These are phyloP conservation scores for Casuarina glauca DNA, from an alignment of 306 rosid genomes.

Conservation along the genomic window DNA sequence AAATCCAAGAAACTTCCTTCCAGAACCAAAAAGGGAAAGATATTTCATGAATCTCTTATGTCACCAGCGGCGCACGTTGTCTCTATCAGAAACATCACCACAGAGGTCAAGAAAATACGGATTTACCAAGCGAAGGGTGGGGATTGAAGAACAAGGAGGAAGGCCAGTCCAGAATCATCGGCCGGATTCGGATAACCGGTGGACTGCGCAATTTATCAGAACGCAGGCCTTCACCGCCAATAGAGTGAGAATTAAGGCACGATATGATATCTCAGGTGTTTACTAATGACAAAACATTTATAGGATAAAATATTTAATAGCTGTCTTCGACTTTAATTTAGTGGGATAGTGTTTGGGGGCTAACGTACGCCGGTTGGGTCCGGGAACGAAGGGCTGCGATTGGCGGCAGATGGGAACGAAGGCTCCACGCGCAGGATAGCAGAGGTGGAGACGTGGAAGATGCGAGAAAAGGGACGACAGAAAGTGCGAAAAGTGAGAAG, in stretches of 20 bases:
- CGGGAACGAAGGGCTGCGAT: background rate
- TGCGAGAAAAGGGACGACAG: background rate
- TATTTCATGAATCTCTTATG: background rate
- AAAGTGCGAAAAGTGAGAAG: background rate
- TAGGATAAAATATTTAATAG: background rate
- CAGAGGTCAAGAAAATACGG: background rate
- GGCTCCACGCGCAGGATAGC: conserved; percentile 16
- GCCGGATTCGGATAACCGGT: conserved; percentile 18
- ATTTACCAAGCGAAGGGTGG: conserved; percentile 14
- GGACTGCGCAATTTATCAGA: conserved; percentile 37
- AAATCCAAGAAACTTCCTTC: conserved; percentile 13
- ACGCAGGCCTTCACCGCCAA: background rate
- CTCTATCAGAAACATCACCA: background rate
- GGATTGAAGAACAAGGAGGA: background rate
- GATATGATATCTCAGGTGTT: background rate
- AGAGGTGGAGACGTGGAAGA: background rate
- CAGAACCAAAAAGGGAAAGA: conserved; percentile 1
- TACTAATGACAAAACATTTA: background rate
- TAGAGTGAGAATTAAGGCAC: background rate
- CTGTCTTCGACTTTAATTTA: background rate
- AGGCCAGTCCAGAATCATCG: conserved; percentile 7
- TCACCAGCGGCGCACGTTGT: conserved; percentile 18
- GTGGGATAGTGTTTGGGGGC: background rate
- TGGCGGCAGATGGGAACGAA: background rate
- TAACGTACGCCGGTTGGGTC: conserved; percentile 28